phyloP scores from a whole-genome alignment of 2,329 filamentous ascomycete species.

The Alternaria ventricosa region DNA sequence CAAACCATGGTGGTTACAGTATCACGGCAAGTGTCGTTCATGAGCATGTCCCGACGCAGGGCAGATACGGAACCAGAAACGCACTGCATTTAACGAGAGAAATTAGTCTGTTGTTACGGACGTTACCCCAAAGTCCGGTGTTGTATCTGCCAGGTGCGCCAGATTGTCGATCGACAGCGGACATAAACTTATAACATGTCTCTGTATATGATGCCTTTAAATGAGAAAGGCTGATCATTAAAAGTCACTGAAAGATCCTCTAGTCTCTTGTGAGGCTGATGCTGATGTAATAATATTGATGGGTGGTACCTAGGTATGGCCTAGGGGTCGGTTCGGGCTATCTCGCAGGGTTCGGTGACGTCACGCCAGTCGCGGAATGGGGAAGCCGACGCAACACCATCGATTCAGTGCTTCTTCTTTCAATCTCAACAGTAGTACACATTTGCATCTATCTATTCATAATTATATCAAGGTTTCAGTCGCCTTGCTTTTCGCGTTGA shows the following conservation, averaged over 20 bases:
- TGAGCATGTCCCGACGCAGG: not conserved
- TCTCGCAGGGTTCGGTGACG: not conserved
- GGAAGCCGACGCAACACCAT: not conserved
- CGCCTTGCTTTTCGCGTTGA: not conserved
- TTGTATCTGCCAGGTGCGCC: not conserved
- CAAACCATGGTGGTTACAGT: not conserved
- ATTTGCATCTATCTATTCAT: not conserved
- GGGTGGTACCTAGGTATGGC: not conserved
- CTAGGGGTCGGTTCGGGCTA: not conserved
- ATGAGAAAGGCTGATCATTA: not conserved
- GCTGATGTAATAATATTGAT: not conserved
- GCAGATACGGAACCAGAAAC: not conserved
- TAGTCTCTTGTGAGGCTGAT: not conserved
- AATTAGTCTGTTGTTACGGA: not conserved
- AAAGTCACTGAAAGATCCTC: not conserved
- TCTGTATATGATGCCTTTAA: too few relatives aligned
- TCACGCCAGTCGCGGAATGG: not conserved
- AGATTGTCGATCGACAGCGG: not conserved
- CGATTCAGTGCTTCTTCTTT: not conserved
- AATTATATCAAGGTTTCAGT: not conserved
- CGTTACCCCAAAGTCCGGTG: not conserved
- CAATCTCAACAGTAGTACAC: not conserved
- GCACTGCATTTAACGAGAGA: too few relatives aligned
- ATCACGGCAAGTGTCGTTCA: not conserved
- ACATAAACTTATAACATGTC: not conserved